phyloP scores from a whole-genome alignment of 331 rosid species.

The Telfairia occidentalis region DNA sequence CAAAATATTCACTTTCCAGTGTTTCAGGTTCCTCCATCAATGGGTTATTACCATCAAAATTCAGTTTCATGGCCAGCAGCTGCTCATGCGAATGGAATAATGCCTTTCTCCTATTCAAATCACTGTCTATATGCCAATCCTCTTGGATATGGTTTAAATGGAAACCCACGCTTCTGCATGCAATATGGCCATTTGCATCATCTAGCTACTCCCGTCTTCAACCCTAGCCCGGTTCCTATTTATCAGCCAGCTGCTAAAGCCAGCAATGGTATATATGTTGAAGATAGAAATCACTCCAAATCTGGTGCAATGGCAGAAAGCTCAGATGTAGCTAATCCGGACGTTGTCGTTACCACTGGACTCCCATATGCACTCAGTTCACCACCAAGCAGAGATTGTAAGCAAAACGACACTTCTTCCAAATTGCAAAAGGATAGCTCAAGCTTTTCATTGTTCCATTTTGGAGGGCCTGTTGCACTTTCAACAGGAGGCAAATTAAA shows the following conservation, averaged over 20 bases:
- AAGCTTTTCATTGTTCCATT: conserved; percentile 84
- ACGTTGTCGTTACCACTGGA: conserved; percentile 29
- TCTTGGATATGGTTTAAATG: conserved; percentile 74
- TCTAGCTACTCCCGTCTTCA: conserved; percentile 40
- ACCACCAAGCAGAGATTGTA: conserved; percentile 22
- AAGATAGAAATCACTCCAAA: conserved; percentile 32
- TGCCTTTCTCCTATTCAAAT: conserved; percentile 58
- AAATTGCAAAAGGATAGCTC: conserved; percentile 26
- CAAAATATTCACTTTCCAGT: conserved; percentile 59
- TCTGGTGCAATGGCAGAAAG: conserved; percentile 36
- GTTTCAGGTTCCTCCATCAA: conserved; percentile 57
- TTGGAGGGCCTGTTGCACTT: conserved; percentile 80
- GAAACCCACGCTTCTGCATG: conserved; percentile 63
- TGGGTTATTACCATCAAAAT: conserved; percentile 79
- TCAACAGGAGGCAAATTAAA: conserved; percentile 41
- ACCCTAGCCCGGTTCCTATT: conserved; percentile 53
- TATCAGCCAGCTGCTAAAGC: conserved; percentile 49
- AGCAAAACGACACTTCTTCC: conserved; percentile 32
- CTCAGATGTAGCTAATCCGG: conserved; percentile 32
- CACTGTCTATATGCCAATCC: conserved; percentile 59
- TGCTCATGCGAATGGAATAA: conserved; percentile 53
- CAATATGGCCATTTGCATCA: conserved; percentile 74
- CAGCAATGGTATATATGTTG: conserved; percentile 29
- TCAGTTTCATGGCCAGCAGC: conserved; percentile 81
- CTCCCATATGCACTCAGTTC: conserved; percentile 21